These are phyloP conservation scores for Neurospora cerealis DNA, from an alignment of 495 filamentous ascomycete genomes.

Conservation along the genomic window DNA sequence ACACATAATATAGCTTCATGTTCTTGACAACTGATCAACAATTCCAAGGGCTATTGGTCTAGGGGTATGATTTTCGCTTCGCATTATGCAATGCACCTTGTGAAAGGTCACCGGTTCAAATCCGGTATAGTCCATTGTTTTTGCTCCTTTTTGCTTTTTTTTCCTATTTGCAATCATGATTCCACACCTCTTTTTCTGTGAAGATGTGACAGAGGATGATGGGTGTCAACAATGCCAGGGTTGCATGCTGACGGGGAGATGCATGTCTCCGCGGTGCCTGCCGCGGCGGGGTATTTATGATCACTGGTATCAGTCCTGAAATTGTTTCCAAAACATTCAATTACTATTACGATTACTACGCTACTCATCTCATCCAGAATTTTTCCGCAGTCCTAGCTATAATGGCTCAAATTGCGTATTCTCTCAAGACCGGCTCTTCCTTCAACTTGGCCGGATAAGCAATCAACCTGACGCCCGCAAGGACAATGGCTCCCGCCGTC, in stretches of 20 bases:
- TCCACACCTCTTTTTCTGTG: not conserved
- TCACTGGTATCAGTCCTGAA: not conserved
- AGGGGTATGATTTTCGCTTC: not conserved
- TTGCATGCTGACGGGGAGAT: not conserved
- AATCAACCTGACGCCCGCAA: not conserved
- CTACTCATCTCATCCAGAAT: not conserved
- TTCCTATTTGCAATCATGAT: not conserved
- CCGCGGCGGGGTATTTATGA: not conserved
- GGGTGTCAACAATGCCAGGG: not conserved
- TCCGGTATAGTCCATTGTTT: not conserved
- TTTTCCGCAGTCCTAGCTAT: not conserved
- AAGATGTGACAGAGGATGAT: not conserved
- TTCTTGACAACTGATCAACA: not conserved
- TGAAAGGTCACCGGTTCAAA: not conserved
- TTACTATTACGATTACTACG: not conserved
- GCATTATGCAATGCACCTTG: not conserved
- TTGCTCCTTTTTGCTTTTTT: not conserved
- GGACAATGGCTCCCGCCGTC: not conserved
- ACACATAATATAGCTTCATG: not conserved
- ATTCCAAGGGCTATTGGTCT: not conserved
- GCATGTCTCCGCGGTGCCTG: not conserved
- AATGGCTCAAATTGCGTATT: not conserved
- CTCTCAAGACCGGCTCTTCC: not conserved
- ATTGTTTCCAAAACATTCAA: not conserved
- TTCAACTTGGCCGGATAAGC: not conserved